Conservation (phyloP, 805 yeast genomes). For the Ogataea degrootiae region DNA sequence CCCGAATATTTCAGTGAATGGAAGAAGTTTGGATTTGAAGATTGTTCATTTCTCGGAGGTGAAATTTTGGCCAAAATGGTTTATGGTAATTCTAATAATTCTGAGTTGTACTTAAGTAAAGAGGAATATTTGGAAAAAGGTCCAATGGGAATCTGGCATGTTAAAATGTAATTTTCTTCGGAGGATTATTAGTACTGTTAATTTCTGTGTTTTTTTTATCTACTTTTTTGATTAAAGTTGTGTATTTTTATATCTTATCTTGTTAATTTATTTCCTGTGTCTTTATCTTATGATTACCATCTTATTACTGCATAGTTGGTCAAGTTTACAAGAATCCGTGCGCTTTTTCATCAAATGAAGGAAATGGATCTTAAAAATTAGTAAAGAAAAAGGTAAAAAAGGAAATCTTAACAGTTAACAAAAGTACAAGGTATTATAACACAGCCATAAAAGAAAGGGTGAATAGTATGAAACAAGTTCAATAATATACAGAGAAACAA, state of each 20-base stretch:
- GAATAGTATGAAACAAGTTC: neutral
- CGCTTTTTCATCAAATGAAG: too few species aligned
- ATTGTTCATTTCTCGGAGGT: conserved; percentile 77
- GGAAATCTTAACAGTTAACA: too few species aligned
- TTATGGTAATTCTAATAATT: conserved; percentile 59
- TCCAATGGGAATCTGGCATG: conserved; percentile 73
- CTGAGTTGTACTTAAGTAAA: conserved; percentile 61
- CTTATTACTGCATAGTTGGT: too few species aligned
- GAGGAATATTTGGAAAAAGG: conserved; percentile 75
- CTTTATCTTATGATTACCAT: too few species aligned
- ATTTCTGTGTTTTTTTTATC: neutral
- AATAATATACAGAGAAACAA: neutral
- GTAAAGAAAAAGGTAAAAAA: too few species aligned
- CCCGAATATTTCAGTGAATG: conserved; percentile 95
- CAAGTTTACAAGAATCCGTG: too few species aligned
- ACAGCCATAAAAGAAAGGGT: neutral
- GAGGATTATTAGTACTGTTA: neutral
- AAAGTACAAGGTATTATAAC: too few species aligned
- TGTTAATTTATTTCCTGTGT: neutral
- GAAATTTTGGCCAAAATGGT: conserved; percentile 84
- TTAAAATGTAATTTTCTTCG: conserved; percentile 17
- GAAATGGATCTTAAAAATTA: too few species aligned
- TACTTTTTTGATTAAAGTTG: neutral
- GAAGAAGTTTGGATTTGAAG: conserved; percentile 78
- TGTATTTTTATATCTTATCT: neutral